Conservation (phyloP, 2,329 filamentous ascomycete genomes). For the Samsoniella hepiali region DNA sequence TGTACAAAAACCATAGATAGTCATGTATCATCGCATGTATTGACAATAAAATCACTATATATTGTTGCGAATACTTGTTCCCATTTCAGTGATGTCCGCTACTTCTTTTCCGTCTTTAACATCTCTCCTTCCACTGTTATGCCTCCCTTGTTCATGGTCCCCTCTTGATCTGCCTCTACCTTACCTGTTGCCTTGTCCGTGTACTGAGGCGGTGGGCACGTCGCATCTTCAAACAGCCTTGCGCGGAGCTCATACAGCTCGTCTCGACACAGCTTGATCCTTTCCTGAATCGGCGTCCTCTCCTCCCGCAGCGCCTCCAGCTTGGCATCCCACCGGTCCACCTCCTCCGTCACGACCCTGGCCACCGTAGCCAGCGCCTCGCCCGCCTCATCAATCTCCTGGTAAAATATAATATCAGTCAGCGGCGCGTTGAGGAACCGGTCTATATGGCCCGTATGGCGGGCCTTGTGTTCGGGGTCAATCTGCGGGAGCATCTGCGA, state of each 20-base stretch:
- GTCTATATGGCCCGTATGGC: neutral
- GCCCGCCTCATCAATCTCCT: constrained; percentile 8
- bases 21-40: neutral
- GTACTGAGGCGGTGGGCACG: neutral
- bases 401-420: constrained; percentile 2
- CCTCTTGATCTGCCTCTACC: neutral
- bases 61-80: neutral
- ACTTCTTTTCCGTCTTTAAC: neutral
- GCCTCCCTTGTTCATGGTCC: too few relatives aligned
- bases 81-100: neutral
- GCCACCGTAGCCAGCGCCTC: constrained; percentile 3
- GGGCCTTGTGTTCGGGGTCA: neutral
- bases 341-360: neutral
- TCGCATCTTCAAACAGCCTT: neutral
- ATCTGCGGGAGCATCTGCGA: constrained; percentile 1
- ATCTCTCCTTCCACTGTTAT: too few relatives aligned
- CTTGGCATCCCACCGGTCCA: neutral
- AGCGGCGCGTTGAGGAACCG: constrained; percentile 6
- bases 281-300: neutral
- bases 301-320: neutral
- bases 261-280: neutral
- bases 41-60: neutral
- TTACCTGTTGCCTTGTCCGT: neutral
- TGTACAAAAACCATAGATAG: constrained; percentile 2
- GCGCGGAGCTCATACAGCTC: neutral